These are phyloP conservation scores for Neospermospora avenae DNA, from an alignment of 2,329 filamentous ascomycete species.

Conservation along the genomic window DNA sequence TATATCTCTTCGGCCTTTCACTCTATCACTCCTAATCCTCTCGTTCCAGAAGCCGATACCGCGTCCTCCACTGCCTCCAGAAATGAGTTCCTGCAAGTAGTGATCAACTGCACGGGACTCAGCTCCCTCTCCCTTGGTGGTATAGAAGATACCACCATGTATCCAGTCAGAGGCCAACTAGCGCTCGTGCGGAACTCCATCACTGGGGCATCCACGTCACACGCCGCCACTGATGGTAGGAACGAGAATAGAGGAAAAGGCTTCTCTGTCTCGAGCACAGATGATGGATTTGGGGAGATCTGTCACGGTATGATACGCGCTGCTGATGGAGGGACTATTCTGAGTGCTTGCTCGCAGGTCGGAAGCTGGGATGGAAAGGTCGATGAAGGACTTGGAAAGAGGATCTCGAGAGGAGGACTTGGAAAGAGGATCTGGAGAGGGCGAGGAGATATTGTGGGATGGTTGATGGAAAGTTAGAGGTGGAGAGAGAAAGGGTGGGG, in stretches of 20 bases:
- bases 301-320: too few relatives aligned
- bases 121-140: slow-evolving; percentile 73
- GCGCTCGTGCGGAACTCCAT: slow-evolving; percentile 64
- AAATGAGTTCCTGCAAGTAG: too few relatives aligned
- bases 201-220: slow-evolving; percentile 42
- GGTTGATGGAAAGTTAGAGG: too few relatives aligned
- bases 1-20: slow-evolving; percentile 72
- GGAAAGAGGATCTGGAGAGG: too few relatives aligned
- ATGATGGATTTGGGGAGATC: slow-evolving; percentile 52
- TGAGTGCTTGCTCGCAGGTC: too few relatives aligned
- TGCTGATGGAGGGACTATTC: too few relatives aligned
- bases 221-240: too few relatives aligned
- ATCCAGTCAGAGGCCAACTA: slow-evolving; percentile 77
- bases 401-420: too few relatives aligned
- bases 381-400: too few relatives aligned
- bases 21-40: slow-evolving; percentile 44
- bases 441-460: too few relatives aligned
- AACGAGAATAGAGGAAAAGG: too few relatives aligned
- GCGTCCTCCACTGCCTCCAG: slow-evolving; percentile 54
- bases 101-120: slow-evolving; percentile 85
- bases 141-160: slow-evolving; percentile 70
- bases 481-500: neutral
- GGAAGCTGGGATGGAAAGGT: too few relatives aligned
- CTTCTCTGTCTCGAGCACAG: slow-evolving; percentile 47
- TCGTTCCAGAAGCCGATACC: slow-evolving; percentile 53